Evolutionary conservation across 2,329 filamentous ascomycete genomes (phyloP), one percentile per base, ranked within the genome.

Genomic region (Sarocladium strictum): DNA sequence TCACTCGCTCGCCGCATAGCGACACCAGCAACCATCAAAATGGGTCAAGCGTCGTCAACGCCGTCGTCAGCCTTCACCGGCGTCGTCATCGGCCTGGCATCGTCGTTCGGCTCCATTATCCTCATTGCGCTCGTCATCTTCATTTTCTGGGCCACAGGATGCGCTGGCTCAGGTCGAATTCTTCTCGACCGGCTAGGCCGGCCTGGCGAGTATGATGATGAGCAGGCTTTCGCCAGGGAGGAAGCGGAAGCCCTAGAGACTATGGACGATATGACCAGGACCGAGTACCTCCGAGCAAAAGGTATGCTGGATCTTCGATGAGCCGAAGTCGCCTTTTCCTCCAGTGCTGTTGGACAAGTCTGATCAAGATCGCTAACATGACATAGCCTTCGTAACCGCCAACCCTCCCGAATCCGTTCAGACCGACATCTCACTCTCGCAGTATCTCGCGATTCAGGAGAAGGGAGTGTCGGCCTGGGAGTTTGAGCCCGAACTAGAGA

Each of bases 401-500:
- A 97, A 97, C 67, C 94, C 93, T 2, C 91, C 94, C 60, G 94
- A 99, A 70, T 97, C 94, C 7, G 76, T 93, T 56, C 91, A 94
- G 65, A 97, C 94, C 61, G 94, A 99, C 67, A 99, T 99, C 60
- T 97, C 94, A 21, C 76, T 99, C 59, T 97, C 94, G 33, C 94
- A 99, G 69, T 97, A 96, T 69, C 81, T 99, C 56, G 94, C 94
- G 40, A 99, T 99, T 61, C 94, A 99, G 74, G 94, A 99, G 75
- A 99, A 99, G 71, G 94, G 94, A 52, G 93, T 99, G n/a, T 96
- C 94, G 4, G 94, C 94, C 6, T 99, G 94, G 94, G 94, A 99
- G 70, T 99, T 99, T 65, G 94, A 97, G 70, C 94, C 94, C n/a
- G 94, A 99, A 70, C 76, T 97, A 33, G 94, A 99, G 72, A 97